Conservation (phyloP, 1,139 yeast species). For the Yamadazyma atmosphaerica region DNA sequence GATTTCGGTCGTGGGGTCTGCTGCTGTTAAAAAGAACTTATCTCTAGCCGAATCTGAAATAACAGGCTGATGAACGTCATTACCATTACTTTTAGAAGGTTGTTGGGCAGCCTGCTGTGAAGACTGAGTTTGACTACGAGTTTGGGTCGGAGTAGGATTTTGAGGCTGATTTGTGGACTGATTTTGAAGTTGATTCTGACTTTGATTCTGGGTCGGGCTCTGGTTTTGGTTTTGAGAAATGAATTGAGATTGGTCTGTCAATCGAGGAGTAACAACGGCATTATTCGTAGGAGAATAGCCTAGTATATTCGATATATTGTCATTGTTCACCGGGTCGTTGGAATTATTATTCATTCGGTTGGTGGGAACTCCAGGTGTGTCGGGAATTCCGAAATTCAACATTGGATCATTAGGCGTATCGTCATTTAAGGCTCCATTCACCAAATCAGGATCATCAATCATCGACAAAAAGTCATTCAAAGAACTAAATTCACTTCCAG, state of each 20-base stretch:
- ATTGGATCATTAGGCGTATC: slow-evolving; percentile 28
- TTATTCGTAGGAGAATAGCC: slow-evolving; percentile 32
- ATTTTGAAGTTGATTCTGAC: slow-evolving; percentile 6
- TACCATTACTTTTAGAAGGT: slow-evolving; percentile 4
- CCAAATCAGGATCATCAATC: slow-evolving; percentile 81
- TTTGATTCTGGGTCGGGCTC: slow-evolving; percentile 9
- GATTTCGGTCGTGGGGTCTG: slow-evolving; percentile 93
- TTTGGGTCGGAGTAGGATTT: slow-evolving; percentile 4
- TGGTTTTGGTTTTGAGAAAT: slow-evolving; percentile 2
- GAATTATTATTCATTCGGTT: slow-evolving; percentile 8
- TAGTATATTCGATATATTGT: slow-evolving; percentile 24
- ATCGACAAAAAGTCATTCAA: slow-evolving; percentile 85
- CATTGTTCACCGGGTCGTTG: slow-evolving; percentile 11
- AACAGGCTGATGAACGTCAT: slow-evolving; percentile 39
- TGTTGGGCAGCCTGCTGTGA: slow-evolving; percentile 4
- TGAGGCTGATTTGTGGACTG: slow-evolving; percentile 8
- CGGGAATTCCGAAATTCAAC: slow-evolving; percentile 23
- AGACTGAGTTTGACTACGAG: too few species aligned
- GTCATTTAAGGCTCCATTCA: slow-evolving; percentile 49
- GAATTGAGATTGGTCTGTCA: slow-evolving; percentile 2
- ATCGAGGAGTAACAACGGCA: slow-evolving; percentile 17
- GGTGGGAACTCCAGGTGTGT: slow-evolving; percentile 3
- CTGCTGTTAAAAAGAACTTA: slow-evolving; percentile 92
- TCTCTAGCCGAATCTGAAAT: slow-evolving; percentile 84
- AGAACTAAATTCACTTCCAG: slow-evolving; percentile 90